phyloP scores from a whole-genome alignment of 2,329 filamentous ascomycete species.

The Metarhizium sp. region DNA sequence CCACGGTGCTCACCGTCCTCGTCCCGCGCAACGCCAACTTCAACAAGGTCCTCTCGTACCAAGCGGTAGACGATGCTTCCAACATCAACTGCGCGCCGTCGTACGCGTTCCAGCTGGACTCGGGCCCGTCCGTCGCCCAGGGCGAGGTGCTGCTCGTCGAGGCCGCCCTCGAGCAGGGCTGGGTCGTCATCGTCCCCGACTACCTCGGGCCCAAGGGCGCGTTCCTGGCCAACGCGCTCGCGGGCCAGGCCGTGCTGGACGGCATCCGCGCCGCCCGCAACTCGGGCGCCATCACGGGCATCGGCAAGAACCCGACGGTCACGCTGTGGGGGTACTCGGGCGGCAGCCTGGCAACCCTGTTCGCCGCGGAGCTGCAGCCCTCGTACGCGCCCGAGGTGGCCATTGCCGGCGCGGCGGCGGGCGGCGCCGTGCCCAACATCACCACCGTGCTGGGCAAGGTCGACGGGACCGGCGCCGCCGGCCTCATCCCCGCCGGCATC shows the following conservation, averaged over 20 bases:
- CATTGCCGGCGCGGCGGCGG: slow-evolving; percentile 16
- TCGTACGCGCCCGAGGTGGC: slow-evolving; percentile 15
- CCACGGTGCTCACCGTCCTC: slow-evolving; percentile 29
- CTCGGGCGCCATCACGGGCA: slow-evolving; percentile 16
- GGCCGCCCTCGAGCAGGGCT: slow-evolving; percentile 28
- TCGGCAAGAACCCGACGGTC: slow-evolving; percentile 22
- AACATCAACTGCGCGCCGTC: slow-evolving; percentile 24
- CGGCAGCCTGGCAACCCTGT: slow-evolving; percentile 13
- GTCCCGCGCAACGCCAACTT: slow-evolving; percentile 22
- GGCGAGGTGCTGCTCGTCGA: slow-evolving; percentile 13
- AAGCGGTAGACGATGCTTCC: slow-evolving; percentile 30
- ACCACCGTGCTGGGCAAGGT: slow-evolving; percentile 7
- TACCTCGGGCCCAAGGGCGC: slow-evolving; percentile 33
- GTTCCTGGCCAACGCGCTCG: slow-evolving; percentile 29
- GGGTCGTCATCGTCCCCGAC: slow-evolving; percentile 39
- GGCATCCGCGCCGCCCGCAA: slow-evolving; percentile 30
- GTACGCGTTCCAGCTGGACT: slow-evolving; percentile 13
- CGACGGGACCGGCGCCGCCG: slow-evolving; percentile 10
- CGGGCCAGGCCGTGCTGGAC: slow-evolving; percentile 33
- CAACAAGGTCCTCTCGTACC: slow-evolving; percentile 29
- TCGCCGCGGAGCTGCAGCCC: slow-evolving; percentile 17
- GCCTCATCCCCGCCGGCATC: slow-evolving; percentile 14
- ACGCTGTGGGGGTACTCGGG: slow-evolving; percentile 33
- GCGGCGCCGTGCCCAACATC: slow-evolving; percentile 15
- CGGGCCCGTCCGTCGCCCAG: slow-evolving; percentile 17